Percentiles rank a stretch among this genome's conserved stretches.
Conservation (phyloP, 2,329 filamentous ascomycete species). For the Aureobasidium sp. region DNA sequence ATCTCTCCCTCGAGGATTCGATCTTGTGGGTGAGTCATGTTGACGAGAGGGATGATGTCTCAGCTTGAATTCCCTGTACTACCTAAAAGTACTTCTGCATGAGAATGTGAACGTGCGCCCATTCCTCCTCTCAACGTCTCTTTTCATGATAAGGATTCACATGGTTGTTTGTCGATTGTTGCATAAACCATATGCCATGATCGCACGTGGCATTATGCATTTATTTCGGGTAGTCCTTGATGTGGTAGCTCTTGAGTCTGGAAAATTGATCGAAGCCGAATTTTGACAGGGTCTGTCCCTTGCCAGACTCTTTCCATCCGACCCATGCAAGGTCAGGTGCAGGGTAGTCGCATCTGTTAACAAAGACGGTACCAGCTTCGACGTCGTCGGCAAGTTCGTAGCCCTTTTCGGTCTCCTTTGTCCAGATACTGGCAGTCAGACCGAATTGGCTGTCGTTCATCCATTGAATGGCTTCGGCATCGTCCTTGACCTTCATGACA, state of each 20-base stretch:
- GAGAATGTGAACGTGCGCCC: neutral
- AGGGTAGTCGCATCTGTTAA: constrained; percentile 89
- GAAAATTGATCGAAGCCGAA: constrained; percentile 95
- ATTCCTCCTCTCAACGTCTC: neutral
- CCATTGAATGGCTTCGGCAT: constrained; percentile 69
- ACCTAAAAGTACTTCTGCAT: neutral
- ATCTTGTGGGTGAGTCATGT: neutral
- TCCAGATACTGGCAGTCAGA: constrained; percentile 95
- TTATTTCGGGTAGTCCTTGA: constrained; percentile 66
- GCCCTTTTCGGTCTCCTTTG: constrained; percentile 69
- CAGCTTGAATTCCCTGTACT: neutral
- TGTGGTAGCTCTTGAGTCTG: constrained; percentile 90
- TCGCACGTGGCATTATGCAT: neutral
- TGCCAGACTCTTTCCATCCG: constrained; percentile 95
- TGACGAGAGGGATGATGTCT: neutral
- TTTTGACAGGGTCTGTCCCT: constrained; percentile 77
- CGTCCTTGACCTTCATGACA: constrained; percentile 73
- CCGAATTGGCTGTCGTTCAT: constrained; percentile 97
- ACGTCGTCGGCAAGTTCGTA: constrained; percentile 70
- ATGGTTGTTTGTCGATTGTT: neutral
- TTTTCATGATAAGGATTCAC: neutral
- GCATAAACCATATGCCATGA: neutral
- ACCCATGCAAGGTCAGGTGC: constrained; percentile 60
- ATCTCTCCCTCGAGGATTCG: neutral
- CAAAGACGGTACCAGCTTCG: constrained; percentile 91